Evolutionary conservation across 192 early-diverging fungal genomes (phyloP).

Genomic region (Pilaira anomala): DNA sequence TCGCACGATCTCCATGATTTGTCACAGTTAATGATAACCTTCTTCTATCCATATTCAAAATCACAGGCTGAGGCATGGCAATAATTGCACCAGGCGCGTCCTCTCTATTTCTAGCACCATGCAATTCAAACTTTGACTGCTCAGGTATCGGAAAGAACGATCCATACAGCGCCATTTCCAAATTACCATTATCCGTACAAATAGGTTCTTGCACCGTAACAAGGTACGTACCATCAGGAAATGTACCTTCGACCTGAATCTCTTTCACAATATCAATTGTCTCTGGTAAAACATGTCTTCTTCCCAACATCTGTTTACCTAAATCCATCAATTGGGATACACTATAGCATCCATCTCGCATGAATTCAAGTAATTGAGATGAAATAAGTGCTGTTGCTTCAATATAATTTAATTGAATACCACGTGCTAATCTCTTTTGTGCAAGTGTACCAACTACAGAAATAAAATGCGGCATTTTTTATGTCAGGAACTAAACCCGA

Average conservation of each 20-base stretch:
- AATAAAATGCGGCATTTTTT: not conserved
- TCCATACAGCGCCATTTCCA: slow-evolving; percentile 82
- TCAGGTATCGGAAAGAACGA: slow-evolving; percentile 79
- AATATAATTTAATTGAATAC: slow-evolving; percentile 78
- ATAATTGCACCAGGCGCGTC: slow-evolving; percentile 62
- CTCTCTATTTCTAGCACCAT: slow-evolving; percentile 32
- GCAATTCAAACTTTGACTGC: slow-evolving; percentile 50
- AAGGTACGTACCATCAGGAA: slow-evolving; percentile 88
- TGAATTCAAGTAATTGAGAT: slow-evolving; percentile 79
- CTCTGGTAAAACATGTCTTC: slow-evolving; percentile 72
- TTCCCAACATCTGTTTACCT: slow-evolving; percentile 83
- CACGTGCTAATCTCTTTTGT: slow-evolving; percentile 85
- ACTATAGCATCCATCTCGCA: slow-evolving; percentile 83
- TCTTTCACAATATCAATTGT: slow-evolving; percentile 70
- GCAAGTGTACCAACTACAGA: slow-evolving; percentile 72
- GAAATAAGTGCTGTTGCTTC: slow-evolving; percentile 86
- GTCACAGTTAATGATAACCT: slow-evolving; percentile 71
- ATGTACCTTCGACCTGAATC: slow-evolving; percentile 89
- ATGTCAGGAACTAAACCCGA: not conserved
- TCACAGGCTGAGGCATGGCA: slow-evolving; percentile 58
- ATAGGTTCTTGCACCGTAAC: slow-evolving; percentile 93
- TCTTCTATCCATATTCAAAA: slow-evolving; percentile 71
- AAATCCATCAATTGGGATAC: slow-evolving; percentile 85
- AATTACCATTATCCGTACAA: slow-evolving; percentile 70
- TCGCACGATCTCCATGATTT: slow-evolving; percentile 91